Evolutionary conservation across 148 eudicot genomes (phyloP).

Genomic region (Mesembryanthemum crystallinum): DNA sequence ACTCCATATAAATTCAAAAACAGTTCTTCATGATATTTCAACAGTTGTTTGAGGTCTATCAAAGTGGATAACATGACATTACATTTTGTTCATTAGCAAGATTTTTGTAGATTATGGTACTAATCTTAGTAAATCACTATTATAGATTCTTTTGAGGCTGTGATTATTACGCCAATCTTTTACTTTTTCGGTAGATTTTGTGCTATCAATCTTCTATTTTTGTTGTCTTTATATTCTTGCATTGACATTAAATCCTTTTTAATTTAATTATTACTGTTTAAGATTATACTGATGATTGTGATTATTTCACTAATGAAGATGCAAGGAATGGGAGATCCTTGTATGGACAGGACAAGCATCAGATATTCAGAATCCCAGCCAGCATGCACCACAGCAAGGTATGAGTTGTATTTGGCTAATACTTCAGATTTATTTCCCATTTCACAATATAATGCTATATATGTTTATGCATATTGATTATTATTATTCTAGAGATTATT

Average conservation of each 20-base stretch:
- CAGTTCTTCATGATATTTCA: too few species aligned
- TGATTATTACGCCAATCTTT: background rate
- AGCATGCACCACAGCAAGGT: constrained; percentile 24
- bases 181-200: background rate
- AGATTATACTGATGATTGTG: background rate
- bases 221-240: background rate
- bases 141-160: background rate
- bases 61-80: background rate
- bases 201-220: background rate
- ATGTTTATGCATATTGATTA: background rate
- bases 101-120: background rate
- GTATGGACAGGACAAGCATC: constrained; percentile 20
- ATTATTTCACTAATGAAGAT: constrained; percentile 17
- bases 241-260: background rate
- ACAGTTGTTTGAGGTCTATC: background rate
- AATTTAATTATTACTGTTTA: background rate
- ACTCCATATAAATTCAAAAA: too few species aligned
- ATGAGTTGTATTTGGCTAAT: background rate
- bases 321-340: constrained; percentile 24
- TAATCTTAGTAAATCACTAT: background rate
- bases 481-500: background rate
- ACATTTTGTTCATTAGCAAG: background rate
- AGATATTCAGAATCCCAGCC: constrained; percentile 25
- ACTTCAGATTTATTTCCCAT: constrained; percentile 15
- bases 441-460: background rate